phyloP scores from a whole-genome alignment of 2,329 filamentous ascomycete genomes.

The Blastomyces gilchristii region DNA sequence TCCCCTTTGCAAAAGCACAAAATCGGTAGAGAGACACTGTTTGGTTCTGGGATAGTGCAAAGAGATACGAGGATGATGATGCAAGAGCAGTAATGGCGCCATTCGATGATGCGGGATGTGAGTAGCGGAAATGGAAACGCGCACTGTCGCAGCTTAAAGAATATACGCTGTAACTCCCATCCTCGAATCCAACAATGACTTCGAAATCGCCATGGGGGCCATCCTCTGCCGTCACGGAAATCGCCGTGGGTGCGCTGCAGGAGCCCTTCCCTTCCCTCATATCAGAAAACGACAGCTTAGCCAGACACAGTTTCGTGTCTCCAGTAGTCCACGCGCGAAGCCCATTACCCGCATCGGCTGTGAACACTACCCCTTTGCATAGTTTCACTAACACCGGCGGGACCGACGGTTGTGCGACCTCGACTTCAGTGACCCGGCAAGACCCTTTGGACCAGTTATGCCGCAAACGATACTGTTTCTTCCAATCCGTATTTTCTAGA shows the following conservation, averaged over 20 bases:
- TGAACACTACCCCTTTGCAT: conserved; percentile 65
- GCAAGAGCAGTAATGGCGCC: conserved; percentile 61
- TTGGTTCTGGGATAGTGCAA: conserved; percentile 67
- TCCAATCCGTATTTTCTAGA: conserved; percentile 60
- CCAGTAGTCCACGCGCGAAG: conserved; percentile 70
- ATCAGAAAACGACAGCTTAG: conserved; percentile 30
- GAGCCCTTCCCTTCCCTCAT: conserved; percentile 39
- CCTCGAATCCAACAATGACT: conserved; percentile 58
- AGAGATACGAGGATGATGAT: conserved; percentile 61
- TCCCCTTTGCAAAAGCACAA: conserved; percentile 1
- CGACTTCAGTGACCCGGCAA: conserved; percentile 69
- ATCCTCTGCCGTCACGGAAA: conserved; percentile 37
- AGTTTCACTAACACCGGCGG: conserved; percentile 64
- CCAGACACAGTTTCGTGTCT: conserved; percentile 49
- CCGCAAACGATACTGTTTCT: conserved; percentile 72
- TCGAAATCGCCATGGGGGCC: conserved; percentile 41
- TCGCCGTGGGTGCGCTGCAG: conserved; percentile 53
- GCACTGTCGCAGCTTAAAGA: conserved; percentile 41
- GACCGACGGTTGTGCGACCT: conserved; percentile 46
- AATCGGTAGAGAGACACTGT: conserved; percentile 68
- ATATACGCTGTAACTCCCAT: conserved; percentile 65
- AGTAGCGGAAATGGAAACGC: conserved; percentile 44
- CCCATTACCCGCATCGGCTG: conserved; percentile 58
- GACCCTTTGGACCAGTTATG: conserved; percentile 85
- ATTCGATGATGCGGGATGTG: conserved; percentile 51